phyloP scores from a whole-genome alignment of 2,329 filamentous ascomycete genomes.

The Cladosporium sp. region DNA sequence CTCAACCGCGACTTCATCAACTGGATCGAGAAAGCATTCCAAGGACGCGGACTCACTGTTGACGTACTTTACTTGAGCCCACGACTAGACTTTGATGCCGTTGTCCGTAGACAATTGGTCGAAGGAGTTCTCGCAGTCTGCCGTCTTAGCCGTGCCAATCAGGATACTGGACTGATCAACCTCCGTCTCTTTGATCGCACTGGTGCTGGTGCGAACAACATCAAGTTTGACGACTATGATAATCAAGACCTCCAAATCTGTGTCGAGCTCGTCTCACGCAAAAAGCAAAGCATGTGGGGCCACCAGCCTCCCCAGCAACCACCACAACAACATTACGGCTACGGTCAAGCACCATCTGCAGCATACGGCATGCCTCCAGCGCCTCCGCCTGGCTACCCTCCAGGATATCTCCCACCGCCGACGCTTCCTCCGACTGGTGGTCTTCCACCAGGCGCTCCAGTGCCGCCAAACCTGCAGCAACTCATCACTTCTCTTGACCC shows the following conservation, averaged over 20 bases:
- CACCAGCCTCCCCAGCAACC: constrained; percentile 33
- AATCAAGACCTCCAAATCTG: constrained; percentile 74
- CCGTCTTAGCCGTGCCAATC: constrained; percentile 65
- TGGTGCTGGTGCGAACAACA: constrained; percentile 61
- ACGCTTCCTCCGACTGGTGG: constrained; percentile 9
- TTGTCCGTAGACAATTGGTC: constrained; percentile 79
- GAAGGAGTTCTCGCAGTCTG: constrained; percentile 86
- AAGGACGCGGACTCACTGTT: constrained; percentile 64
- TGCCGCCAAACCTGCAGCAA: constrained; percentile 52
- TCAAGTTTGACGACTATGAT: constrained; percentile 83
- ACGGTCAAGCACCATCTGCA: constrained; percentile 31
- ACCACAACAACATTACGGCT: constrained; percentile 31
- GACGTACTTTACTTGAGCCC: constrained; percentile 78
- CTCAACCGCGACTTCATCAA: constrained; percentile 74
- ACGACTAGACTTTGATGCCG: constrained; percentile 68
- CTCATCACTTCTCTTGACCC: constrained; percentile 66
- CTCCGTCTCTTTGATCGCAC: constrained; percentile 83
- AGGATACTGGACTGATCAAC: constrained; percentile 68
- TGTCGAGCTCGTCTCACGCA: constrained; percentile 72
- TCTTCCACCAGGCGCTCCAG: not conserved
- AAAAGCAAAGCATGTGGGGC: constrained; percentile 49
- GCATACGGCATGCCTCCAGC: constrained; percentile 30
- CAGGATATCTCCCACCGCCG: constrained; percentile 16
- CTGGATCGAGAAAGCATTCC: constrained; percentile 76
- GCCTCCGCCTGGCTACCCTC: constrained; percentile 19